Evolutionary conservation across 352 stramenopile genomes (phyloP).

Genomic region (Globisporangium radiosum): DNA sequence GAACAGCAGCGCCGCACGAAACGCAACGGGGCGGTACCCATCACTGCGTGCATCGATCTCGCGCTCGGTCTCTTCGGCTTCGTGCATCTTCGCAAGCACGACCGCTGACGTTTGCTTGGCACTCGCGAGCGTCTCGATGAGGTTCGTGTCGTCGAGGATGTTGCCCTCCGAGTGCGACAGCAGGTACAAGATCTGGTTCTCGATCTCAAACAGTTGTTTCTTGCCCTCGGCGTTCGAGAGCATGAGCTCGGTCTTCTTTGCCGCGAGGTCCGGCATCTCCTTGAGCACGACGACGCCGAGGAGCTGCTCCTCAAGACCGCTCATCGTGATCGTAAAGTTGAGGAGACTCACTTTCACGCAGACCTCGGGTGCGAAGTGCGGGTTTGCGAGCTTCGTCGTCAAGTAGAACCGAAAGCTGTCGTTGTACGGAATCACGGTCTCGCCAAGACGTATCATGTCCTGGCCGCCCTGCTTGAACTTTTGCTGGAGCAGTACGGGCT

Average conservation of each 20-base stretch:
- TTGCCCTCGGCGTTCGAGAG: slow-evolving; percentile 86
- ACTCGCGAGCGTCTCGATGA: slow-evolving; percentile 87
- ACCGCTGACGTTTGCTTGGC: slow-evolving; percentile 76
- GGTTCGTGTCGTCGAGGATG: slow-evolving; percentile 89
- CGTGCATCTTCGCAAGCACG: slow-evolving; percentile 87
- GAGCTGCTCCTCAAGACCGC: slow-evolving; percentile 88
- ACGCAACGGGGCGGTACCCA: slow-evolving; percentile 84
- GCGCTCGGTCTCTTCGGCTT: slow-evolving; percentile 87
- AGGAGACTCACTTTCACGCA: slow-evolving; percentile 90
- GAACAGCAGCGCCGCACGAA: slow-evolving; percentile 84
- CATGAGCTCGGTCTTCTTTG: slow-evolving; percentile 90
- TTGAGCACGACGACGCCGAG: slow-evolving; percentile 86
- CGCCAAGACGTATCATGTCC: slow-evolving; percentile 88
- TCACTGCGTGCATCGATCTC: slow-evolving; percentile 87
- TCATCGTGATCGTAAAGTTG: slow-evolving; percentile 92
- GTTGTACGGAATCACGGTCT: slow-evolving; percentile 91
- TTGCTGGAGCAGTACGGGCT: slow-evolving; percentile 87
- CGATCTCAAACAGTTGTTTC: slow-evolving; percentile 87
- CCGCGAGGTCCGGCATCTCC: slow-evolving; percentile 85
- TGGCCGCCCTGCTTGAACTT: slow-evolving; percentile 91
- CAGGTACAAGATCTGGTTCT: slow-evolving; percentile 90
- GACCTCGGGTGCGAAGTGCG: slow-evolving; percentile 89
- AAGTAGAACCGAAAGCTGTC: slow-evolving; percentile 89
- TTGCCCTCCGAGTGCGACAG: slow-evolving; percentile 89
- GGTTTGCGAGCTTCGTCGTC: slow-evolving; percentile 90